Evolutionary conservation across 2,329 filamentous ascomycete species (phyloP).

Genomic region (Nothophaeocryptopus gaeumannii): DNA sequence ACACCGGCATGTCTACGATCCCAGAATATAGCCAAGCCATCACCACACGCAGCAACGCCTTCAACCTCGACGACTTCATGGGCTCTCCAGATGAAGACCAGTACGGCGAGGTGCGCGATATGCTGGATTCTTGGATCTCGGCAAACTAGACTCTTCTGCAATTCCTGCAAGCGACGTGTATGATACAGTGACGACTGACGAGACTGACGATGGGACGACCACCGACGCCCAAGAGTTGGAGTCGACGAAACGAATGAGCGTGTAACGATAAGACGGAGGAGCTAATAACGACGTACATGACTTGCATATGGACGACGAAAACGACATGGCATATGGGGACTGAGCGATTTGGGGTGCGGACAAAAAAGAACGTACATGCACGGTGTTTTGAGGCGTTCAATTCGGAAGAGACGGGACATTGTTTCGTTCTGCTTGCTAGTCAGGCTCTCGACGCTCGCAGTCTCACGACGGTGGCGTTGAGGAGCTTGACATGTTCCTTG

Average conservation of each 20-base stretch:
- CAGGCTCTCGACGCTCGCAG: background rate
- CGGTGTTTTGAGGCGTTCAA: background rate
- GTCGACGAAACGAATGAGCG: constrained; percentile 7
- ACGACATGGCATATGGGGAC: constrained; percentile 9
- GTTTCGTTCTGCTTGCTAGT: constrained; percentile 3
- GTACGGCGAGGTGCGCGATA: constrained; percentile 25
- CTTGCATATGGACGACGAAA: constrained; percentile 8
- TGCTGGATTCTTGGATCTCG: constrained; percentile 25
- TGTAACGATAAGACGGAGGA: constrained; percentile 16
- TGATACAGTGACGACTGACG: background rate
- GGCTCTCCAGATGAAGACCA: constrained; percentile 13
- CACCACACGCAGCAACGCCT: constrained; percentile 62
- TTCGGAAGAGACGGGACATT: background rate
- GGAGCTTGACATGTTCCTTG: constrained; percentile 2
- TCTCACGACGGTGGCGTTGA: background rate
- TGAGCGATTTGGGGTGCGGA: background rate
- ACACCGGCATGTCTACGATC: constrained; percentile 53
- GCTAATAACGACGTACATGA: constrained; percentile 18
- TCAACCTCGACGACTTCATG: constrained; percentile 23
- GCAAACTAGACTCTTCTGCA: constrained; percentile 12
- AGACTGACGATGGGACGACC: constrained; percentile 4
- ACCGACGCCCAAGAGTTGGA: background rate
- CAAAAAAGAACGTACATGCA: background rate
- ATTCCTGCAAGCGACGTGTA: constrained; percentile 3
- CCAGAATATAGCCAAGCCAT: constrained; percentile 70